These are phyloP conservation scores for Neurospora discreta DNA, from an alignment of 495 filamentous ascomycete species.

Conservation along the genomic window DNA sequence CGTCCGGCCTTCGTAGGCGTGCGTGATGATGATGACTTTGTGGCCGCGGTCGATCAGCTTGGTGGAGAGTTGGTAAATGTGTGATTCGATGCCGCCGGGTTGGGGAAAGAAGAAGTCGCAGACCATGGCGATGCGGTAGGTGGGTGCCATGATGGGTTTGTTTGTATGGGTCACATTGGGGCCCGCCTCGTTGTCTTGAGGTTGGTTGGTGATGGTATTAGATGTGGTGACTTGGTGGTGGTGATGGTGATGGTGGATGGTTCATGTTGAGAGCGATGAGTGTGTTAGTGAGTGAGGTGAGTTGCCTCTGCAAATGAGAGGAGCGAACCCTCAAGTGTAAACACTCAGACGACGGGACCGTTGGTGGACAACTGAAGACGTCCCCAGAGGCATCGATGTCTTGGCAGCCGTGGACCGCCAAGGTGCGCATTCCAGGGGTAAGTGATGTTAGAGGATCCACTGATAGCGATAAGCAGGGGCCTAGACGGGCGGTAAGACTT, in stretches of 20 bases:
- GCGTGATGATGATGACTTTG: slow-evolving; percentile 96
- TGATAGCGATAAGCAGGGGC: slow-evolving; percentile 18
- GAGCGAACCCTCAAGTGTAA: background rate
- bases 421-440: background rate
- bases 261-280: background rate
- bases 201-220: background rate
- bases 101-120: slow-evolving; percentile 99
- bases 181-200: background rate
- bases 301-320: background rate
- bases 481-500: slow-evolving; percentile 7
- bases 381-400: too few relatives aligned
- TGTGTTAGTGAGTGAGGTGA: background rate
- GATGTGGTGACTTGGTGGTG: background rate
- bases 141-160: slow-evolving; percentile 39
- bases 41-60: slow-evolving; percentile 96
- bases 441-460: background rate
- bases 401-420: background rate
- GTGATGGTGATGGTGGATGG: background rate
- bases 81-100: slow-evolving; percentile 89
- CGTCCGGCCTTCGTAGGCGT: slow-evolving; percentile 84
- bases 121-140: slow-evolving; percentile 72
- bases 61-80: slow-evolving; percentile 93
- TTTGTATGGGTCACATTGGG: background rate
- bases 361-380: background rate
- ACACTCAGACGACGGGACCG: background rate